Base-by-base conservation (phyloP, 805 yeast genomes). In the Candida krabiensis region DNA sequence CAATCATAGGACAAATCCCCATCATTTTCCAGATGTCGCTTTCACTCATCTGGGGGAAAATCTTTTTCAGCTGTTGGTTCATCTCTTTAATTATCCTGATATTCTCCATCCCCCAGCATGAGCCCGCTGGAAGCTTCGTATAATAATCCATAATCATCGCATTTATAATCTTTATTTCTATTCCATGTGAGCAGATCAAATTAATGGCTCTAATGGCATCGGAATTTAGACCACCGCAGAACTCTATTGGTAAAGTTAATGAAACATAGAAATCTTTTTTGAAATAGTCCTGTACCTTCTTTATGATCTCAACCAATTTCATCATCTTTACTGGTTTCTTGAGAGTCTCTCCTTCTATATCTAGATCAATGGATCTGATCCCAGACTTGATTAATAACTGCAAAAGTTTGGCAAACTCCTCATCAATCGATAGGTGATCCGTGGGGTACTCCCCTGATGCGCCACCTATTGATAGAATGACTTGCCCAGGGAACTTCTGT, bases 1-100 rank as follows among this genome's bases (percentile, higher is more conserved):
- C 66, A 25, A 61, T 61, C 66, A 61, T 61, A 21, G 66, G 66
- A 33, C 64, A 59, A 15, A 56, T 24, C 3, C 64, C 66, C 29
- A 53, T 45, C 41, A 43, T 40, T 3, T 37, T 21, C 61, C 60
- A 60, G 9, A 43, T 32, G 14, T 54, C 35, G 1, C 30, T 22
- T 9, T 31, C 30, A 4, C 36, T 14, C 17, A 24, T 37, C 4
- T 18, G 28, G 2, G 39, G 30, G 19, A 30, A 43, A n/a, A 49
- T 11, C 13, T 15, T n/a, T 8, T 18, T 14, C 28, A 56, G 22
- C 29, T 52, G 56, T 3, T 12, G n/a, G 23, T 44, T 39, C 33
- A 53, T 46, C 4, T 8, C 28, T 2, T 38, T 28, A n/a, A 60
- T 21, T n/a, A 60, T 44, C 18, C 55, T 40, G 8, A 52, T 46